Evolutionary conservation across 768 basidiomycete genomes (phyloP), one percentile per base, ranked within the genome.

Genomic region (Rhizopogon sp.): DNA sequence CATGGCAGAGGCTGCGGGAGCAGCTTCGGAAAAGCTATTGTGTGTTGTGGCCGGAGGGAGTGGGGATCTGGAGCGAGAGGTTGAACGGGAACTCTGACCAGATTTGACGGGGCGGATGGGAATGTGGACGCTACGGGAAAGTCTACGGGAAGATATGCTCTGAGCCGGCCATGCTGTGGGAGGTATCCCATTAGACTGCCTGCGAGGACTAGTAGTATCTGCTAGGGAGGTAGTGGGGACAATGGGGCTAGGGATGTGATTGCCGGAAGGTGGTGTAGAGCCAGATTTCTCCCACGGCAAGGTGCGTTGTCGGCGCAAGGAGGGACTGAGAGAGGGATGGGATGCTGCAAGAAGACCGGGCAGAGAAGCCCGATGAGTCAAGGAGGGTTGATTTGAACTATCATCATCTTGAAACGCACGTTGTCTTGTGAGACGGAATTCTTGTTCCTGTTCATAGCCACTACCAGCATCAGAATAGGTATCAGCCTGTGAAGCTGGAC

Each of bases 41-140:
- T 86, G 86, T 3, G 78, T 79, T 53, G 84, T 78, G 54, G 80
- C 64, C 39, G 85, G 82, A 9, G 93, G 93, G 52, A 97, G 78
- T 1, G 94, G 95, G 0, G 97, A 98, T 41, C 94, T 83, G 5
- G 96, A 98, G 44, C 95, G 87, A 53, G 96, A 98, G 17, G 90
- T 93, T 8, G 94, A 97, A 35, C 96, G 88, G 20, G 96, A 98
- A 65, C 87, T 90, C 60, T 88, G 85, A 31, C 82, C 85, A 53
- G 92, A 93, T 52, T 75, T 84, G 47, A 82, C 74, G 17, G 84
- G 78, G 28, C 82, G 81, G 40, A 78, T 70, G 51, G 85, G 81
- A 52, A 91, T 89, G 64, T 92, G 90, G 55, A 92, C 88, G 3
- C 87, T 83, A 58, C 90, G 86, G 25, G 90, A 93, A 56, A 93